A percentile compares a stretch with the other conserved stretches of the same genome.
These are phyloP conservation scores for Cucurbita ficifolia DNA, from an alignment of 306 rosid genomes.

Conservation along the genomic window DNA sequence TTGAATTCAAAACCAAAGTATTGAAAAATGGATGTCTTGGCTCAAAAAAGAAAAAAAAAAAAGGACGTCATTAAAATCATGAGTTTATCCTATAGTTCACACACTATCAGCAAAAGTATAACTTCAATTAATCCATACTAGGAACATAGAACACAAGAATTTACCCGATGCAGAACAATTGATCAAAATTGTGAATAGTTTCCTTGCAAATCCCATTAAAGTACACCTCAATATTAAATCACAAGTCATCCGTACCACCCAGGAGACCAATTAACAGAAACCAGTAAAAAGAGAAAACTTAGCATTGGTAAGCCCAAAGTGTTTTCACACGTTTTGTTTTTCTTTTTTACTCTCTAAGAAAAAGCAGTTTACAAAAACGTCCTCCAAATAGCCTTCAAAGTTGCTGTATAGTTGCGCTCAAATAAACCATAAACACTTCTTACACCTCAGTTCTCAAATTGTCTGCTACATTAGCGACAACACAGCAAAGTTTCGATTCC, in stretches of 20 bases:
- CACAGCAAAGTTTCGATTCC: conserved; percentile 44
- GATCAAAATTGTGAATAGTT: neutral
- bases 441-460: conserved; percentile 10
- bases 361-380: neutral
- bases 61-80: neutral
- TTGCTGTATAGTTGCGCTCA: neutral
- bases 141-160: neutral
- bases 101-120: neutral
- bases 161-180: neutral
- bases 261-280: neutral
- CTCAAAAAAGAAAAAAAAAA: neutral
- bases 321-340: neutral
- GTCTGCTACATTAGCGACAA: conserved; percentile 31
- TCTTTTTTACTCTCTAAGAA: neutral
- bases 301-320: neutral
- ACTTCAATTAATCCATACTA: neutral
- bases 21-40: neutral
- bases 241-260: neutral
- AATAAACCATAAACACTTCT: neutral
- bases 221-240: too few relatives aligned
- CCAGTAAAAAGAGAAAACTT: neutral
- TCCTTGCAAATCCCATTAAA: neutral
- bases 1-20: neutral
- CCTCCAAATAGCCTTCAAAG: neutral
- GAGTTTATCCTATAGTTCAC: neutral